Evolutionary conservation across 1,139 yeast genomes (phyloP), one percentile per base, ranked within the genome.

Genomic region (Yamadazyma pseudoaaseri): DNA sequence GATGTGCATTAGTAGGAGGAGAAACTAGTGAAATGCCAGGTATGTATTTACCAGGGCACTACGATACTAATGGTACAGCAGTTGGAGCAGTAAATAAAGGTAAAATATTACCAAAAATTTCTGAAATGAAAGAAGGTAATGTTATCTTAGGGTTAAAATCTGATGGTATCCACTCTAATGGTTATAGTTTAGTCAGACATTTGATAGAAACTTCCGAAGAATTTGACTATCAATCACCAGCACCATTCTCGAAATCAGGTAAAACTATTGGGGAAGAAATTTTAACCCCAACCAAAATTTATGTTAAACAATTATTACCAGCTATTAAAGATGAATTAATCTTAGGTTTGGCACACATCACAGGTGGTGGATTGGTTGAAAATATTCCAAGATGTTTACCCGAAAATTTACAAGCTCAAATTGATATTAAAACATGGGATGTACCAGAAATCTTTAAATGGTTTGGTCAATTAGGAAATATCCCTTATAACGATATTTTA

Each of bases 21-120:
- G 98, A 94, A 63, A 94, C 99, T 31, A 86, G 96, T 37, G 99
- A 94, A 71, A 94, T 94, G 99, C 99, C 99, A 26, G 98, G 98
- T 47, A 87, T 94, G 84, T 94, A 94, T 56, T 85, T 81, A 38
- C 89, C 81, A 39, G 95, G 94, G 29, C 98, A 94, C 61, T 94
- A 94, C 58, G 99, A 94, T 62, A 90, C 96, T 40, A 92, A 92
- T 54, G 98, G 99, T 62, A 92, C 98, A 27, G 94, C 97, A 34
- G 90, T 94, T 33, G 99, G 99, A 52, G 98, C 98, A n/a, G 97
- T 94, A n/a, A 68, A 75, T 48, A 86, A 84, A 53, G 64, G 70
- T 43, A 74, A 77, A 45, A 77, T 92, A 35, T 70, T 94, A 49
- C 98, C 99, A 27, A 74, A 73, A 44, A 56, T 72, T 16, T 63